These are phyloP conservation scores for Pseudocercospora vitis DNA, from an alignment of 2,329 filamentous ascomycete genomes.

Conservation along the genomic window DNA sequence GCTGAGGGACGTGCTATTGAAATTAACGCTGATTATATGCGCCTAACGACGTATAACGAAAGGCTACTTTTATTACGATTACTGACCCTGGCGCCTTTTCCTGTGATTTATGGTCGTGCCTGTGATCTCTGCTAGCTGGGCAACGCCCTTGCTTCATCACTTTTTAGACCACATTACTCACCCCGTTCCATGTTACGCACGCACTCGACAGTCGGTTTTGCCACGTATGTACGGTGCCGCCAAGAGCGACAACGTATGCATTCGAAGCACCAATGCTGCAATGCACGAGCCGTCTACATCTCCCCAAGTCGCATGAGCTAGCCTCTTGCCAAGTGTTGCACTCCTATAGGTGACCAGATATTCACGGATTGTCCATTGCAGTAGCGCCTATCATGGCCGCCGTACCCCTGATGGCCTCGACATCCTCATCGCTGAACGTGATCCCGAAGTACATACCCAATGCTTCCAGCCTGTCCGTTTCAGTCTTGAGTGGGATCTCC, in stretches of 20 bases:
- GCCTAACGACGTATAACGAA: not conserved
- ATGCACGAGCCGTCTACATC: not conserved
- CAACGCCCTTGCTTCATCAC: no score
- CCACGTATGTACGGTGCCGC: no score
- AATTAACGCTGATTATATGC: not conserved
- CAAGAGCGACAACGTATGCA: no score
- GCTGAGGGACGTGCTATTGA: not conserved
- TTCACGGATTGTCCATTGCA: slow-evolving; percentile 16
- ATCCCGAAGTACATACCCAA: slow-evolving; percentile 51
- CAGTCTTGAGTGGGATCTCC: slow-evolving; percentile 42
- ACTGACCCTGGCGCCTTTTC: no score
- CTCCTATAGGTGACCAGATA: not conserved
- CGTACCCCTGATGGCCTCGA: slow-evolving; percentile 39
- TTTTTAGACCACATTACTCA: no score
- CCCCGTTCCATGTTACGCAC: no score
- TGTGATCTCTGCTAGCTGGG: no score
- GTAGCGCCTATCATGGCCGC: slow-evolving; percentile 22
- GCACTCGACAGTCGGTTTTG: no score
- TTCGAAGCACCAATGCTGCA: not conserved
- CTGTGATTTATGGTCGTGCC: no score
- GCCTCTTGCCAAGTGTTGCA: not conserved
- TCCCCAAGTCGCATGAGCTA: not conserved
- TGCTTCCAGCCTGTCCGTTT: slow-evolving; percentile 46
- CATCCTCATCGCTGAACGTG: slow-evolving; percentile 41
- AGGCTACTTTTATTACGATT: not conserved